These are phyloP conservation scores for Flueggea neowawraea DNA, from an alignment of 441 rosid species.

Conservation along the genomic window DNA sequence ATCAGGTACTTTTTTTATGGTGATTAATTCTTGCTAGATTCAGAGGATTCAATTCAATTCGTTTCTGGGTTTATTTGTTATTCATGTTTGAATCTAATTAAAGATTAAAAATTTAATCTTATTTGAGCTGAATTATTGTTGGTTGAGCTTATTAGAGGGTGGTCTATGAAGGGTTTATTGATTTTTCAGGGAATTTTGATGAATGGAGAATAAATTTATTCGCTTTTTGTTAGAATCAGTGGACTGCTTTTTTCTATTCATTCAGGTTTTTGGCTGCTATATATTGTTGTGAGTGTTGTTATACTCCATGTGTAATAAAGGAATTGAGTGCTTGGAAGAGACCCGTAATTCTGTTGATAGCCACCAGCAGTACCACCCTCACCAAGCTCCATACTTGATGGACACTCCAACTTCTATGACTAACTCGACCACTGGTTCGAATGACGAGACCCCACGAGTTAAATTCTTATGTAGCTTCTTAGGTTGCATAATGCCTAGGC, in stretches of 20 bases:
- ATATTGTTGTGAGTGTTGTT: slow-evolving; percentile 19
- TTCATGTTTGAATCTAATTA: neutral
- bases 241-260: neutral
- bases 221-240: neutral
- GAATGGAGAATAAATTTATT: neutral
- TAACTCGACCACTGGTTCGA: slow-evolving; percentile 31
- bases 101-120: neutral
- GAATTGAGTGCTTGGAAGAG: slow-evolving; percentile 28
- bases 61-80: neutral
- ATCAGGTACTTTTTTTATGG: neutral
- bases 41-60: neutral
- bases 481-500: slow-evolving; percentile 93
- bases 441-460: slow-evolving; percentile 68
- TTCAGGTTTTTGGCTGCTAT: slow-evolving; percentile 3
- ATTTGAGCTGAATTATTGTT: too few species aligned
- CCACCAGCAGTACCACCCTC: slow-evolving; percentile 12
- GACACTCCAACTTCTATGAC: slow-evolving; percentile 37
- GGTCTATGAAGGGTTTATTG: neutral
- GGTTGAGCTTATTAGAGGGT: neutral
- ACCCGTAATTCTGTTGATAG: slow-evolving; percentile 19
- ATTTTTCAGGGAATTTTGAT: neutral
- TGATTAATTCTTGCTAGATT: neutral
- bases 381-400: slow-evolving; percentile 41
- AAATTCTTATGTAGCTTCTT: slow-evolving; percentile 91
- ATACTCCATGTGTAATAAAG: slow-evolving; percentile 54